Conservation (phyloP, 108 stramenopile species). For the Cyclostephanos tholiformis region DNA sequence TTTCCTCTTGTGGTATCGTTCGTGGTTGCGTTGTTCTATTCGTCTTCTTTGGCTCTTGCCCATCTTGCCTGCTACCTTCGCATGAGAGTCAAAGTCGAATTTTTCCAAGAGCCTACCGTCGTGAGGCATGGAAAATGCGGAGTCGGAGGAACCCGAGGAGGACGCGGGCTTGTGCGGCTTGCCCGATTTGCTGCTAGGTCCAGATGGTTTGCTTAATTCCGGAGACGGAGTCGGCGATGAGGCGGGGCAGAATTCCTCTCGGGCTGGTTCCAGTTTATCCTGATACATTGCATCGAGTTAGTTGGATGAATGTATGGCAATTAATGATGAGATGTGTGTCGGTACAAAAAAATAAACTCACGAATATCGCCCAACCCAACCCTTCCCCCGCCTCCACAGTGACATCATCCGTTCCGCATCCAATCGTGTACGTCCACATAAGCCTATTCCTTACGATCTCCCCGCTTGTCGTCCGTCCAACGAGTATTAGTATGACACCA, state of each 20-base stretch:
- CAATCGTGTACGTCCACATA: conserved; percentile 51
- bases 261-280: conserved; percentile 30
- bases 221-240: not conserved
- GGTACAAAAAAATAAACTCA: conserved; percentile 13
- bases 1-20: too few relatives aligned
- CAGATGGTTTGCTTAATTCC: not conserved
- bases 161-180: conserved; percentile 2
- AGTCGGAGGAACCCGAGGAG: not conserved
- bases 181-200: not conserved
- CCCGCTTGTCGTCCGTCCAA: conserved; percentile 26
- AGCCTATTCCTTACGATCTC: conserved; percentile 46
- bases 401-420: conserved; percentile 26
- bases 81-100: too few relatives aligned
- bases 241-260: conserved; percentile 44
- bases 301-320: not conserved
- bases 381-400: conserved; percentile 38
- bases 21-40: too few relatives aligned
- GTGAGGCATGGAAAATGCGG: too few relatives aligned
- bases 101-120: too few relatives aligned
- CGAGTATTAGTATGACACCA: conserved; percentile 34
- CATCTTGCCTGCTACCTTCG: too few relatives aligned
- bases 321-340: not conserved
- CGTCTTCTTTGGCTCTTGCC: too few relatives aligned
- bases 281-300: not conserved
- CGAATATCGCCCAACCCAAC: conserved; percentile 46